These are phyloP conservation scores for Spathaspora arborariae DNA, from an alignment of 805 yeast species.

Conservation along the genomic window DNA sequence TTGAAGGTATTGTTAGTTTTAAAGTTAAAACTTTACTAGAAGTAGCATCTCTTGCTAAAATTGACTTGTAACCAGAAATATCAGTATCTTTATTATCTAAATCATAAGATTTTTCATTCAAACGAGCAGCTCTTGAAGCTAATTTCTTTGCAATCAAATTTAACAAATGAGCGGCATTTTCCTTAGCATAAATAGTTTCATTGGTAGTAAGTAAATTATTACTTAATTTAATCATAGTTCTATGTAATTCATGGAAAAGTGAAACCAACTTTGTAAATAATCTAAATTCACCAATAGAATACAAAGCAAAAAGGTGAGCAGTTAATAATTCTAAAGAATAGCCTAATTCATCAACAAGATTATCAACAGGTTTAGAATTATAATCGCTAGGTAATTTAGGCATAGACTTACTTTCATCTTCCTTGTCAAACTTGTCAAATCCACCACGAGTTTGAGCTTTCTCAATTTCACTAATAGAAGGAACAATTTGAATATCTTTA, in stretches of 20 bases:
- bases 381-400: background rate
- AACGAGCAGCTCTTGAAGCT: conserved; percentile 38
- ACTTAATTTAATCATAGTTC: conserved; percentile 50
- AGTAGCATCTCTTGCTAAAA: conserved; percentile 58
- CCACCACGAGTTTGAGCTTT: conserved; percentile 18
- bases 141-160: conserved; percentile 60
- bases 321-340: conserved; percentile 55
- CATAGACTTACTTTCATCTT: background rate
- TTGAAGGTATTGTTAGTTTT: conserved; percentile 46
- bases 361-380: conserved; percentile 15
- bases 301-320: conserved; percentile 64
- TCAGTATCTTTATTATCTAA: conserved; percentile 42
- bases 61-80: conserved; percentile 62
- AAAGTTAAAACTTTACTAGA: conserved; percentile 53
- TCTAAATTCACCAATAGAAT: conserved; percentile 67
- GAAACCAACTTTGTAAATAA: conserved; percentile 52
- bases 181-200: conserved; percentile 48
- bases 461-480: conserved; percentile 32
- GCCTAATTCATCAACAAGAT: conserved; percentile 47
- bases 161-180: conserved; percentile 49
- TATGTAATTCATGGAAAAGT: conserved; percentile 56
- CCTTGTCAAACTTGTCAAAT: conserved; percentile 21
- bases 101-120: conserved; percentile 36
- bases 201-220: conserved; percentile 50
- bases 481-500: conserved; percentile 21